phyloP scores from a whole-genome alignment of 2,329 filamentous ascomycete species.

The Scedosporium minutisporum region DNA sequence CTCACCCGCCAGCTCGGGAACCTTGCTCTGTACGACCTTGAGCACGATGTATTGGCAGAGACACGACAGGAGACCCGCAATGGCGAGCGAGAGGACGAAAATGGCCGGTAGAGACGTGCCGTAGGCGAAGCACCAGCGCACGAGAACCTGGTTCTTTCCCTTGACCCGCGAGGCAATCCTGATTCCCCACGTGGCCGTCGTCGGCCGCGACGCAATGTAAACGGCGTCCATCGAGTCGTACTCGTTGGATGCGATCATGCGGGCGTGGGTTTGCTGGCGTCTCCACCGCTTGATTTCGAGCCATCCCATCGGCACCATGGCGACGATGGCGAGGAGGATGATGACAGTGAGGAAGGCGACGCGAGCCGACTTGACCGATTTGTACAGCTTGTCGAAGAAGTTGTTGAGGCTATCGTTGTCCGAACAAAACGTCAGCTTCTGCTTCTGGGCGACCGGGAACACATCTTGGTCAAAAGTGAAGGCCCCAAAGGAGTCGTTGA shows the following conservation, averaged over 20 bases:
- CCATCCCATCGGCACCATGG: conserved; percentile 69
- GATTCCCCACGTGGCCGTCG: conserved; percentile 63
- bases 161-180: conserved; percentile 57
- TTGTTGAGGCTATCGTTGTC: conserved; percentile 70
- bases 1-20: conserved; percentile 63
- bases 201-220: conserved; percentile 76
- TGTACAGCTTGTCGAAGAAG: conserved; percentile 69
- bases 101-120: conserved; percentile 75
- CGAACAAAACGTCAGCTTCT: conserved; percentile 78
- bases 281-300: conserved; percentile 71
- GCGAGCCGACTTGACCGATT: conserved; percentile 57
- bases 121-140: conserved; percentile 79
- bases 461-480: conserved; percentile 70
- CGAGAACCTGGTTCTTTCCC: conserved; percentile 57
- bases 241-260: conserved; percentile 53
- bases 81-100: conserved; percentile 74
- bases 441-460: conserved; percentile 77
- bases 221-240: conserved; percentile 80
- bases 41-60: conserved; percentile 77
- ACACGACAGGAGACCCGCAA: conserved; percentile 75
- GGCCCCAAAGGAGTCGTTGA: conserved; percentile 60
- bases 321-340: conserved; percentile 58
- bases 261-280: conserved; percentile 59
- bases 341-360: conserved; percentile 71
- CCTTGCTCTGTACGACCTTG: conserved; percentile 59